Base-by-base conservation (phyloP, 75 land plant species). In the Gnetum montanum region DNA sequence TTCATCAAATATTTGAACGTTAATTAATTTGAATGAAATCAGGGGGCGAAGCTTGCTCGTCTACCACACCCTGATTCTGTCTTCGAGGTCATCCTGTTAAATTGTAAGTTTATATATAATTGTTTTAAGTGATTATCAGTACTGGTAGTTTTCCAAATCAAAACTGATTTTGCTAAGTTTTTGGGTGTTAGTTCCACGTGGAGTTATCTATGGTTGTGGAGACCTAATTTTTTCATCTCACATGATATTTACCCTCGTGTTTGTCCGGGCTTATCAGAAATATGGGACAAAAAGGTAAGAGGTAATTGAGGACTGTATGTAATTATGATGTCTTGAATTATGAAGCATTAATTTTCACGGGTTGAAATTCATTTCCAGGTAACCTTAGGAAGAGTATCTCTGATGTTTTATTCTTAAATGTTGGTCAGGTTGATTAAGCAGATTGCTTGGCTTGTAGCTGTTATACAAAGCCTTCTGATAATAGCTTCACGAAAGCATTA, bases 211-310 rank as follows among this genome's bases (percentile, higher is more conserved):
- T 70, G 99, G 99, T n/a, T 95, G 99, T 70, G 99, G 99, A 20
- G 99, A 95, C 60, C 53, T 95, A 60, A 95, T 95, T 31, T 95
- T 95, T 63, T 95, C 99, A 52, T 95, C 99, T 18, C 99, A 95
- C 74, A 95, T 95, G 99, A 95, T 86, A 31, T 95, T 95, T 60
- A 81, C 86, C 2, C 76, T 95, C 12, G 84, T 86, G 27, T 95
- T 95, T 67, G 83, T 83, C 20, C 79, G 33, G 6, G 78, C 92
- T 1, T 95, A 95, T 61, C 74, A 74, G 12, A 95, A 83, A 56
- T 95, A 83, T 78, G 99, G 99, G 34, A 70, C 78, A 18, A 70
- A 59, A 34, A 83, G 85, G 88, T 82, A 68, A 25, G 22, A n/a
- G n/a, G n/a, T n/a, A n/a, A n/a, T n/a, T n/a, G n/a, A n/a, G n/a